Percentiles rank a stretch among this genome's conserved stretches.
phyloP scores from a whole-genome alignment of 2,329 filamentous ascomycete genomes.

The Epichloe scottii region DNA sequence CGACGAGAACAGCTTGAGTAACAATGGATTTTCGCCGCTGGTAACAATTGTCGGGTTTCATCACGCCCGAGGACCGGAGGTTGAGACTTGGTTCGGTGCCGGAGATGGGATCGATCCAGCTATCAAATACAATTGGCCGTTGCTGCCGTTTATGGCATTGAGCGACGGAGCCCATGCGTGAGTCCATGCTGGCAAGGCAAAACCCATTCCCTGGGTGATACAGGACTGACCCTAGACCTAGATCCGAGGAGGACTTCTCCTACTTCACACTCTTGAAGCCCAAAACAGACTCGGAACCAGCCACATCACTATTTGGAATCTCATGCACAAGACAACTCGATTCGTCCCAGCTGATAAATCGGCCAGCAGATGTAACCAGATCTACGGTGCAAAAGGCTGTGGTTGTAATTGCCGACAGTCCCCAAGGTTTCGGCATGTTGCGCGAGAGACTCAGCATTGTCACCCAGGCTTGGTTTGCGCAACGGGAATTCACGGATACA shows the following conservation, averaged over 20 bases:
- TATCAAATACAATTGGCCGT: constrained; percentile 73
- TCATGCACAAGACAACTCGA: constrained; percentile 89
- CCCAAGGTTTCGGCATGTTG: constrained; percentile 80
- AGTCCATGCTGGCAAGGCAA: constrained; percentile 21
- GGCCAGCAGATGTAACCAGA: constrained; percentile 82
- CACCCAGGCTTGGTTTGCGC: constrained; percentile 91
- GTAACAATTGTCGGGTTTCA: constrained; percentile 76
- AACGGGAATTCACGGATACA: constrained; percentile 80
- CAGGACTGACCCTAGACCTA: constrained; percentile 20
- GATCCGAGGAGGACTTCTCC: constrained; percentile 88
- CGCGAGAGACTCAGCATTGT: constrained; percentile 83
- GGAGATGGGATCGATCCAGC: constrained; percentile 67
- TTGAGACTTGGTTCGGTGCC: constrained; percentile 80
- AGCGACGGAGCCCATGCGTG: constrained; percentile 92
- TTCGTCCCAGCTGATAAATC: constrained; percentile 60
- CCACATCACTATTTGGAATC: constrained; percentile 87
- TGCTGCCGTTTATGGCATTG: constrained; percentile 92
- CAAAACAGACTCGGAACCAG: constrained; percentile 37
- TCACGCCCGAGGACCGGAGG: constrained; percentile 79
- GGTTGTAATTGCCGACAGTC: constrained; percentile 84
- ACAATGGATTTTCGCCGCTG: constrained; percentile 46
- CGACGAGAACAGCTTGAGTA: constrained; percentile 18
- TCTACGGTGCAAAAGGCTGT: constrained; percentile 97
- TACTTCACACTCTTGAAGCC: constrained; percentile 85
- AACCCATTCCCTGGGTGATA: neutral